These are phyloP conservation scores for Paulownia fortunei DNA, from an alignment of 257 asterid species.

Conservation along the genomic window DNA sequence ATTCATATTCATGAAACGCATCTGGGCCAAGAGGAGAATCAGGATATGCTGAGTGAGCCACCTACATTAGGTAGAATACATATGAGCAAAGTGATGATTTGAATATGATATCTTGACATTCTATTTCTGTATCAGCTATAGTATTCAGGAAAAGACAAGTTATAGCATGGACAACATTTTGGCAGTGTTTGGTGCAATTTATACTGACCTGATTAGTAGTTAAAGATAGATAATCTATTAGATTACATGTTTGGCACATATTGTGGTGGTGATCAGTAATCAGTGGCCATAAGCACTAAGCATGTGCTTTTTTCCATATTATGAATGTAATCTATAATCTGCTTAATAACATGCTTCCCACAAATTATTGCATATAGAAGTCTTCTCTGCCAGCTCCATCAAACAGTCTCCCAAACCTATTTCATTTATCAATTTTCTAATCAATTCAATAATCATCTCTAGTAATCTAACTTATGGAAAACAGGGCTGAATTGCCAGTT, in stretches of 20 bases:
- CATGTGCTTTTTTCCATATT: conserved; percentile 9
- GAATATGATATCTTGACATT: conserved; percentile 23
- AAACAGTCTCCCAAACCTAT: neutral
- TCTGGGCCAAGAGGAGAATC: conserved; percentile 99
- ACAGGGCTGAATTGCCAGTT: neutral
- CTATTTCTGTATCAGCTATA: neutral
- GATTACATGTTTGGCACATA: neutral
- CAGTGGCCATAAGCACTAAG: neutral
- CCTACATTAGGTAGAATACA: conserved; percentile 52
- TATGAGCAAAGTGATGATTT: conserved; percentile 20
- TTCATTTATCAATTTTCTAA: neutral
- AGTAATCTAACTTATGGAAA: neutral
- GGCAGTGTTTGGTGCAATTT: neutral
- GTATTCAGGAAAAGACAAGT: conserved; percentile 10
- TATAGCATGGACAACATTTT: neutral
- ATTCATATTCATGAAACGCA: conserved; percentile 87
- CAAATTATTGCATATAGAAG: conserved; percentile 5
- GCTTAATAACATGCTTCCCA: neutral
- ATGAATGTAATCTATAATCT: neutral
- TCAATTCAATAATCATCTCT: neutral
- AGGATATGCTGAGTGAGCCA: conserved; percentile 90
- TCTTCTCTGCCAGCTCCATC: conserved; percentile 13
- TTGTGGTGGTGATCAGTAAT: neutral
- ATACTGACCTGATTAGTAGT: neutral
- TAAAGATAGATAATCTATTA: conserved; percentile 6